Evolutionary conservation across 208 protist species (phyloP).

Genomic region (Crithidia acanthocephali): DNA sequence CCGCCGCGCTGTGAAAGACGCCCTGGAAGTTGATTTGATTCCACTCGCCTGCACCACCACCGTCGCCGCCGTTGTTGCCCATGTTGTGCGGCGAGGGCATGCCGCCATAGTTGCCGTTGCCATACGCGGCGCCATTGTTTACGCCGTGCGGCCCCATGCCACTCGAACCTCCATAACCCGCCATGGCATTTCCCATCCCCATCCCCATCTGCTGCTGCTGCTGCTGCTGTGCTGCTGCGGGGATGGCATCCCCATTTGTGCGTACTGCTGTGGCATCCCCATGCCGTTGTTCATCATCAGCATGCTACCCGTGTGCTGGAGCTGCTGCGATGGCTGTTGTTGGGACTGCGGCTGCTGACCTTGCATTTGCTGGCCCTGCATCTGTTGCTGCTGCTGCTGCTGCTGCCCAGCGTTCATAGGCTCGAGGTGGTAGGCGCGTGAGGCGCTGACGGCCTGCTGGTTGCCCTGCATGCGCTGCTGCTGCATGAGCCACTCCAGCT

Average conservation of each 20-base stretch:
- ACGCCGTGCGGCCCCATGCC: not conserved
- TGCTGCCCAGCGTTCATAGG: conserved; percentile 28
- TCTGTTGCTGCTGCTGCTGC: not conserved
- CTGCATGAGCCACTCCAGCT: conserved; percentile 34
- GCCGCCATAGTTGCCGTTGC: too few species aligned
- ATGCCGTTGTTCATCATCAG: conserved; percentile 29
- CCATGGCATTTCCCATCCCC: not conserved
- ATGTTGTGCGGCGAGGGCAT: not conserved
- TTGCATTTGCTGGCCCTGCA: not conserved
- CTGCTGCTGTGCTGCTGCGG: conserved; percentile 8
- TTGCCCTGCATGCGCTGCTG: conserved; percentile 27
- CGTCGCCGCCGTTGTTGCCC: not conserved
- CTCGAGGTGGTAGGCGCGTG: conserved; percentile 38
- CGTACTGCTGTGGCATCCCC: conserved; percentile 26
- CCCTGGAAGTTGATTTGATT: conserved; percentile 35
- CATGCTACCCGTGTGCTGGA: not conserved
- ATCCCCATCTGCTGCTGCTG: conserved; percentile 7
- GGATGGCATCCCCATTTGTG: conserved; percentile 4
- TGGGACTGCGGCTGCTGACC: conserved; percentile 8
- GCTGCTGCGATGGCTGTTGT: not conserved
- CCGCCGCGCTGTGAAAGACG: conserved; percentile 22
- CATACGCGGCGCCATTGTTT: not conserved
- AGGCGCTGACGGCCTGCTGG: conserved; percentile 21
- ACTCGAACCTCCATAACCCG: conserved; percentile 7
- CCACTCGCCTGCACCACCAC: conserved; percentile 7